Evolutionary conservation across 257 asterid genomes (phyloP).

Genomic region (Solanum pinnatisectum): DNA sequence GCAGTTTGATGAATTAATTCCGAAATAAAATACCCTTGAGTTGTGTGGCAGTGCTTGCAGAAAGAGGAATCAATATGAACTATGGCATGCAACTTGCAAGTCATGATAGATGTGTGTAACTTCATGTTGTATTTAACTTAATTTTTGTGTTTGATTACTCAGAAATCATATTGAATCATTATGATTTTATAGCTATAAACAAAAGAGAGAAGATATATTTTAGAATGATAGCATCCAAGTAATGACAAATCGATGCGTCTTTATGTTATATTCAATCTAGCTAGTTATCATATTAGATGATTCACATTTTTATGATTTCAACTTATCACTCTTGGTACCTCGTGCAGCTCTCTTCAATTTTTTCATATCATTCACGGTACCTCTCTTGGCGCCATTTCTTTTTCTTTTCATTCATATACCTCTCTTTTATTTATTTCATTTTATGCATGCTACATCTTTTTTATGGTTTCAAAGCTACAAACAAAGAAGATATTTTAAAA

Average conservation of each 20-base stretch:
- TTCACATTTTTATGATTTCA: not conserved
- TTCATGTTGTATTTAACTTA: not conserved
- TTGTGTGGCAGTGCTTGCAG: not conserved
- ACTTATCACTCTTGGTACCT: not conserved
- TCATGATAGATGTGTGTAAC: not conserved
- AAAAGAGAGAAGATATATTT: not conserved
- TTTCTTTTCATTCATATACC: not conserved
- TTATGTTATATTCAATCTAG: not conserved
- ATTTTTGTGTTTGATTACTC: not conserved
- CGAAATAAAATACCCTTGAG: not conserved
- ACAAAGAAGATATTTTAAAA: not conserved
- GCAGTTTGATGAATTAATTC: not conserved
- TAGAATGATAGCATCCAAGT: not conserved
- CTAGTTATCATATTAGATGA: not conserved
- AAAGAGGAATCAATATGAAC: not conserved
- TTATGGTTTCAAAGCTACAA: not conserved
- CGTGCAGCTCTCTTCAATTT: too few species aligned
- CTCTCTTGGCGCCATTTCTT: not conserved
- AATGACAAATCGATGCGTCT: not conserved
- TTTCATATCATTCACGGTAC: not conserved
- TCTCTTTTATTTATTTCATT: not conserved
- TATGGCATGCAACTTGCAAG: not conserved
- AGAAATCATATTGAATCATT: not conserved
- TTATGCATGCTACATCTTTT: not conserved
- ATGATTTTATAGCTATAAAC: not conserved